Evolutionary conservation across 805 yeast genomes (phyloP), one percentile per base, ranked within the genome.

Genomic region (Myxozyma nipponensis): DNA sequence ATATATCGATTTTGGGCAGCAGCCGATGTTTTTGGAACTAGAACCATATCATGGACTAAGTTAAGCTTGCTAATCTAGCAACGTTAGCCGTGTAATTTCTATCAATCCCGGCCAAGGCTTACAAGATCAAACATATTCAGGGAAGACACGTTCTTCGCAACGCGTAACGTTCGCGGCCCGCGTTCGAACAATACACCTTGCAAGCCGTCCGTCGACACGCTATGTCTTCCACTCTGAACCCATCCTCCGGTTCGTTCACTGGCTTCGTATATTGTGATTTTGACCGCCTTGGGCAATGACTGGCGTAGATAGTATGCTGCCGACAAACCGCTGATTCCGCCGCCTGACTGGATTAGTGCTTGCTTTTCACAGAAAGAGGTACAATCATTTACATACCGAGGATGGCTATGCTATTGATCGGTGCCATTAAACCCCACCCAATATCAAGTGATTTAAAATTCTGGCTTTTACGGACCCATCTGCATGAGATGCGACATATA

Each of bases 81-180:
- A n/a, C 68, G 54, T 22, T 63, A 61, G 5, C 55, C 32, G 13
- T 2, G 35, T 6, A 35, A 39, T 26, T 9, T 32, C 3, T 17
- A 19, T 13, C 23, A 10, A 3, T 21, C 39, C 7, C 26, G 7
- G 13, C 15, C 28, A 19, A 17, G 1, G 23, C 62, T 49, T 49
- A 86, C 62, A 1, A 81, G 72, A 63, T 86, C 95, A 21, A 84
- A 68, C 5, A 86, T 77, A 23, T 86, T 61, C 26, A 84, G 69
- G 0, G 89, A 48, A 32, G 56, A 48, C 36, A 49, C 52, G 15
- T 53, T 48, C 21, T 46, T 50, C 35, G 46, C 44, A 0, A 96
- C 95, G 52, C 96, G 71, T 39, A 93, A 70, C 0, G 98, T 93
- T 44, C 98, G 71, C 0, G 98, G 98, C 0, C 98, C 98, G 55